Evolutionary conservation across 139 green algal species (phyloP).

Genomic region (Zygnema circumcarinatum): DNA sequence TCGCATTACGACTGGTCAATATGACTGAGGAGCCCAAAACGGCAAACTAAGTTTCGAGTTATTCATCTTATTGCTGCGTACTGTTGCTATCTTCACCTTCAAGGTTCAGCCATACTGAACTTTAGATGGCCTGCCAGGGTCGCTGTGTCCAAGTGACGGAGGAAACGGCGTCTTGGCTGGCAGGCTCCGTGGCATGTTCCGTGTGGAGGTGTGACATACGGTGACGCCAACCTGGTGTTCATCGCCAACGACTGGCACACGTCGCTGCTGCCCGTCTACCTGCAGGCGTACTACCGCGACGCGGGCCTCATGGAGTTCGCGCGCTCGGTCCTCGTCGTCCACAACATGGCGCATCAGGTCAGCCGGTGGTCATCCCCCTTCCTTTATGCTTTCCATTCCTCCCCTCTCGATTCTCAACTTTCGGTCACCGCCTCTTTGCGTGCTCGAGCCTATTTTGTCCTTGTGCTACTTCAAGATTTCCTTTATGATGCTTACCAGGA

Average conservation of each 20-base stretch:
- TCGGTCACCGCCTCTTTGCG: conserved; percentile 12
- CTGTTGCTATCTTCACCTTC: too few relatives aligned
- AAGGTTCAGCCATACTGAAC: too few relatives aligned
- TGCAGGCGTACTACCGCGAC: conserved; percentile 97
- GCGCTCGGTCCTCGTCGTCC: conserved; percentile 82
- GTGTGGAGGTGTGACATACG: conserved; percentile 69
- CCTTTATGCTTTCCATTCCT: conserved; percentile 31
- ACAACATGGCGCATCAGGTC: conserved; percentile 81
- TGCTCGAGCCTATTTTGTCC: neutral
- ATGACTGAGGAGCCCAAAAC: too few relatives aligned
- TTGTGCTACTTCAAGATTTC: too few relatives aligned
- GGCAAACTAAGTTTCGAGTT: too few relatives aligned
- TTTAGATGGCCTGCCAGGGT: too few relatives aligned
- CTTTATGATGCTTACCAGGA: too few relatives aligned
- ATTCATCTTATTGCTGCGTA: too few relatives aligned
- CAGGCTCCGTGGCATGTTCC: conserved; percentile 64
- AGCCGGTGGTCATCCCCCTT: conserved; percentile 26
- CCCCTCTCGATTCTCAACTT: conserved; percentile 13
- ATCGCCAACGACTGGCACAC: conserved; percentile 92
- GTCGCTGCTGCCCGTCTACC: conserved; percentile 75
- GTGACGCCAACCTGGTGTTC: conserved; percentile 79
- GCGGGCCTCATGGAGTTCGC: conserved; percentile 89
- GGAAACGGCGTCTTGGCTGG: neutral
- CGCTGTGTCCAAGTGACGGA: neutral
- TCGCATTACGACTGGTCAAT: too few relatives aligned